Evolutionary conservation across 257 asterid species (phyloP).

Genomic region (Craterostigma plantagineum): DNA sequence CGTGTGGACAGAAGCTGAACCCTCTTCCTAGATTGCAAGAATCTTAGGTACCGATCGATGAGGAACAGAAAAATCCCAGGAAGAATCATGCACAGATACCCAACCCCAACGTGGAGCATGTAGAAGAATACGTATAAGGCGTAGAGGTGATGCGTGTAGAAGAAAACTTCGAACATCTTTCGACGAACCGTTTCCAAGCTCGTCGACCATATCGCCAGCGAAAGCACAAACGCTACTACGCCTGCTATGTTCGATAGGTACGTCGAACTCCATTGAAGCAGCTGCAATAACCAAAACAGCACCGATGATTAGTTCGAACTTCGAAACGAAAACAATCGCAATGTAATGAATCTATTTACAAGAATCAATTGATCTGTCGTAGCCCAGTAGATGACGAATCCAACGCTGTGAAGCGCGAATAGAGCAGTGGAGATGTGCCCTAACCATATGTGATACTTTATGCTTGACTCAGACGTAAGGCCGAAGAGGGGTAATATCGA

Average conservation of each 20-base stretch:
- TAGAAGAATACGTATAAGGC: slow-evolving; percentile 28
- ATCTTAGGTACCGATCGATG: slow-evolving; percentile 34
- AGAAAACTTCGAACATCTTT: slow-evolving; percentile 47
- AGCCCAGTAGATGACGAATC: slow-evolving; percentile 35
- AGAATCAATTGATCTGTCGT: slow-evolving; percentile 23
- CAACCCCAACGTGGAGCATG: slow-evolving; percentile 56
- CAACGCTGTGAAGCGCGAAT: slow-evolving; percentile 36
- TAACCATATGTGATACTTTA: slow-evolving; percentile 64
- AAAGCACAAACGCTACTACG: slow-evolving; percentile 29
- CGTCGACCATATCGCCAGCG: slow-evolving; percentile 33
- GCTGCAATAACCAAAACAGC: slow-evolving; percentile 16
- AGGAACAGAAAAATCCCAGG: slow-evolving; percentile 52
- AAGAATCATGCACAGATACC: slow-evolving; percentile 40
- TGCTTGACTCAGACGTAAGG: slow-evolving; percentile 54
- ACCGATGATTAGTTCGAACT: background rate
- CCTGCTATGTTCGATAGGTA: slow-evolving; percentile 41
- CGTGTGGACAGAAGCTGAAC: slow-evolving; percentile 22
- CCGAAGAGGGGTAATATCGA: slow-evolving; percentile 43
- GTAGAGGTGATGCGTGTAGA: slow-evolving; percentile 39
- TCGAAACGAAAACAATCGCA: no score
- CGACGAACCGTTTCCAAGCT: slow-evolving; percentile 32
- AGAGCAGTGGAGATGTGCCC: slow-evolving; percentile 32
- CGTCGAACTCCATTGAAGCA: slow-evolving; percentile 38
- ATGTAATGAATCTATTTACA: slow-evolving; percentile 12
- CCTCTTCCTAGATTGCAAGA: slow-evolving; percentile 39